These are phyloP conservation scores for Thielaviopsis musarum DNA, from an alignment of 2,329 filamentous ascomycete species.

Conservation along the genomic window DNA sequence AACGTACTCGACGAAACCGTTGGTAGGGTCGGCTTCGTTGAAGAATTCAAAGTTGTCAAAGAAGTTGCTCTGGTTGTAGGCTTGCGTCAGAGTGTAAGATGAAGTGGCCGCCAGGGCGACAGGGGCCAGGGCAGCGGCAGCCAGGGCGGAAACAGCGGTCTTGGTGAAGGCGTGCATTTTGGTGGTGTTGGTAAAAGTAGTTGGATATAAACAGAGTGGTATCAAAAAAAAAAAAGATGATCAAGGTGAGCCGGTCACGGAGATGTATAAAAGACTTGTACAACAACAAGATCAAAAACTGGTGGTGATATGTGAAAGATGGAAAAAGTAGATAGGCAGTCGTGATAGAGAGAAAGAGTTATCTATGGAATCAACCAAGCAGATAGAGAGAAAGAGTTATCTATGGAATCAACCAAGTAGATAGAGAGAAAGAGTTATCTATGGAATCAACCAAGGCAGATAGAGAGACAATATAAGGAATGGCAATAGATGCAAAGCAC, in stretches of 20 bases:
- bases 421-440: too few species aligned
- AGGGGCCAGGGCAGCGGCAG: background rate
- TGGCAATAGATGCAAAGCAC: background rate
- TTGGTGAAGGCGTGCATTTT: slow-evolving; percentile 9
- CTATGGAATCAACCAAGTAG: background rate
- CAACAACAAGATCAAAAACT: too few species aligned
- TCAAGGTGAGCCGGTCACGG: background rate
- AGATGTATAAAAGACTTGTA: too few species aligned
- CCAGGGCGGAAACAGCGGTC: background rate
- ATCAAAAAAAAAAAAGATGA: background rate
- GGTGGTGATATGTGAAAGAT: too few species aligned
- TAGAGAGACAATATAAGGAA: background rate
- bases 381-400: too few species aligned
- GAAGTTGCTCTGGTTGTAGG: slow-evolving; percentile 37
- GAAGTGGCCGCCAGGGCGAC: slow-evolving; percentile 12
- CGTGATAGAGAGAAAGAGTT: too few species aligned
- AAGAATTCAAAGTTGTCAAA: slow-evolving; percentile 41
- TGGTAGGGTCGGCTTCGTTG: slow-evolving; percentile 46
- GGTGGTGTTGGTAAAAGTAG: background rate
- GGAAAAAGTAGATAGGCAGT: too few species aligned
- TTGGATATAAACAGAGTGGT: background rate
- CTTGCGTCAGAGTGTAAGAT: slow-evolving; percentile 29
- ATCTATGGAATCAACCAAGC: too few species aligned
- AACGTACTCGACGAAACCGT: slow-evolving; percentile 58
- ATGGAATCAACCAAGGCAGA: background rate